Evolutionary conservation across 164 flowering plant species (phyloP).

Genomic region (Chloranthus sessilifolius): DNA sequence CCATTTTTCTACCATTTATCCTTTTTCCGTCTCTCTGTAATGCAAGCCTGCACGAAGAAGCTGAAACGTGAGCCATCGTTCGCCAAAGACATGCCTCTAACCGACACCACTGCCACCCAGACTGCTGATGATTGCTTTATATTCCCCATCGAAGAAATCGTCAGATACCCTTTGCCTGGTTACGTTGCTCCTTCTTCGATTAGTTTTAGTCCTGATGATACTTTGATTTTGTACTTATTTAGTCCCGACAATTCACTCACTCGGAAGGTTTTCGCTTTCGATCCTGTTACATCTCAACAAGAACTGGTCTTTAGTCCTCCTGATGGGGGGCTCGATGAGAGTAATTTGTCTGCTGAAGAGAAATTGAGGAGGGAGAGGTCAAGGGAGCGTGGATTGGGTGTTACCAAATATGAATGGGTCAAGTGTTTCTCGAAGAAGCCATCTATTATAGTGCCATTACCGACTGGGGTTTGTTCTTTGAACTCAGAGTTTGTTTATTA

Average conservation of each 20-base stretch:
- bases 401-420: slow-evolving; percentile 92
- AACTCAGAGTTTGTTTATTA: neutral
- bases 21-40: no score
- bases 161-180: slow-evolving; percentile 79
- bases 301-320: slow-evolving; percentile 75
- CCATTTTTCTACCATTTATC: no score
- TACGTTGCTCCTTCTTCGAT: slow-evolving; percentile 58
- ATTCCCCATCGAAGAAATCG: slow-evolving; percentile 78
- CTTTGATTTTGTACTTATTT: slow-evolving; percentile 50
- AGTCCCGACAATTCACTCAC: slow-evolving; percentile 72
- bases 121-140: slow-evolving; percentile 31
- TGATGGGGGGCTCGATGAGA: slow-evolving; percentile 89
- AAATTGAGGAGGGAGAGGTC: slow-evolving; percentile 83
- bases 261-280: slow-evolving; percentile 61
- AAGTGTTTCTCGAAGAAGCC: slow-evolving; percentile 47
- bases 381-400: slow-evolving; percentile 92
- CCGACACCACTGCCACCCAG: slow-evolving; percentile 31
- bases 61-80: slow-evolving; percentile 34
- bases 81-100: slow-evolving; percentile 45
- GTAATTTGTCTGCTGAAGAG: slow-evolving; percentile 78
- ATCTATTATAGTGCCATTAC: slow-evolving; percentile 83
- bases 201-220: slow-evolving; percentile 77
- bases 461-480: slow-evolving; percentile 69
- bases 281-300: slow-evolving; percentile 44
- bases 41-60: slow-evolving; percentile 46